phyloP scores from a whole-genome alignment of 495 filamentous ascomycete species.

The Aspergillus sclerotioniger region DNA sequence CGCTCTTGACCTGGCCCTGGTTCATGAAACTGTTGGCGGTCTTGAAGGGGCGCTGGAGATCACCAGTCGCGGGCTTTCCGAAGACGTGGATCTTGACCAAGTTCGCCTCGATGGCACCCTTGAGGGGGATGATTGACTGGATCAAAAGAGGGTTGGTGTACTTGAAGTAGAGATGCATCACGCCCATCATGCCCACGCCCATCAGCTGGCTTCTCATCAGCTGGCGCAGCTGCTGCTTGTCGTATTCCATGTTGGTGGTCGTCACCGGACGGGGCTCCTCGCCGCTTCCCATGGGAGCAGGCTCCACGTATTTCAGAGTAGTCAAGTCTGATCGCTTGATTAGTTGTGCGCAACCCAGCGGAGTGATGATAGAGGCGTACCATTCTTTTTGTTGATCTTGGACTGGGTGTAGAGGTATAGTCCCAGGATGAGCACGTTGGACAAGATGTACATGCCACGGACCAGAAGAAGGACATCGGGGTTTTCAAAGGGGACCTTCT shows the following conservation, averaged over 20 bases:
- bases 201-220: slow-evolving; percentile 85
- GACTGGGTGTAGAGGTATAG: slow-evolving; percentile 80
- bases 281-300: slow-evolving; percentile 81
- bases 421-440: slow-evolving; percentile 81
- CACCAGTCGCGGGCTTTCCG: slow-evolving; percentile 84
- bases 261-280: slow-evolving; percentile 95
- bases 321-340: slow-evolving; percentile 67
- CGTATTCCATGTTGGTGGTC: slow-evolving; percentile 93
- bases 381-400: slow-evolving; percentile 91
- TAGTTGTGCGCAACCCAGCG: background rate
- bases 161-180: slow-evolving; percentile 98
- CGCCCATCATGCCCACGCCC: slow-evolving; percentile 94
- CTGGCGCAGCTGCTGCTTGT: slow-evolving; percentile 76
- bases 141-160: slow-evolving; percentile 99
- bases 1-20: slow-evolving; percentile 74
- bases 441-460: slow-evolving; percentile 77
- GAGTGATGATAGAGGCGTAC: slow-evolving; percentile 45
- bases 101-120: slow-evolving; percentile 91
- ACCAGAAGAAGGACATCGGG: slow-evolving; percentile 79
- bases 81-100: slow-evolving; percentile 92
- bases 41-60: slow-evolving; percentile 96
- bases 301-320: slow-evolving; percentile 98
- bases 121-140: slow-evolving; percentile 97
- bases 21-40: slow-evolving; percentile 75
- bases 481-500: slow-evolving; percentile 93